Evolutionary conservation across 306 rosid genomes (phyloP), one percentile per base, ranked within the genome.

Genomic region (Arachis hypogaea): DNA sequence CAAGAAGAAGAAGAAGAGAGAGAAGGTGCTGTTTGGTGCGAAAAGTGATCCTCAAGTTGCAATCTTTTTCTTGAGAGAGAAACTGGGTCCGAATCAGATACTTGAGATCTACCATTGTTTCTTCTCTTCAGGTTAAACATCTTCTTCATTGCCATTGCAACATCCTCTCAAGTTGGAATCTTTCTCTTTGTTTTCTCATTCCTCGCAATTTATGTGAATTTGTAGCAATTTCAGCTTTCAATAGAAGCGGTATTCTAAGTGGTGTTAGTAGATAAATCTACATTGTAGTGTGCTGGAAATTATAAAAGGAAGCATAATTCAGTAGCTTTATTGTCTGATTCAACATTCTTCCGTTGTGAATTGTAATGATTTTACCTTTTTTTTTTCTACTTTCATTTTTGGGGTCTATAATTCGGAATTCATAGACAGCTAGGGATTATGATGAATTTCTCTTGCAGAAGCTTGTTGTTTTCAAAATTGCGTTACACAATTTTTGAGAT

Each of bases 71-170:
- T 80, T 76, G 46, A 41, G 10, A 62, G 43, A 66, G 18, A 36
- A 57, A 62, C 12, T 9, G 79, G 75, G 80, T 59, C 67, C 9
- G 73, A 40, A 67, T 64, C 59, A 78, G 54, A 52, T 83, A 56
- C 68, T 80, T 78, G 81, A 86, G 93, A 92, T 92, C 97, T 87
- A 83, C 83, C 88, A 59, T 79, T 67, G 5, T 1, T 50, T 50
- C 56, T 66, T 63, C 80, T 59, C 84, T 60, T 57, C 72, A 82
- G 96, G 95, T 88, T 33, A 33, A 80, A 81, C 82, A 66, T 77
- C 40, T 42, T 45, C 57, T 72, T 59, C 38, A 33, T 46, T 14
- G 14, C 18, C 67, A 49, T 72, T 79, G 63, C 57, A 63, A 59
- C 4, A 33, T 33, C 38, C 63, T 57, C 74, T 60, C 68, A 43